Percentiles rank a stretch among this genome's conserved stretches.
phyloP scores from a whole-genome alignment of 306 rosid species.

The Quercus ilex region DNA sequence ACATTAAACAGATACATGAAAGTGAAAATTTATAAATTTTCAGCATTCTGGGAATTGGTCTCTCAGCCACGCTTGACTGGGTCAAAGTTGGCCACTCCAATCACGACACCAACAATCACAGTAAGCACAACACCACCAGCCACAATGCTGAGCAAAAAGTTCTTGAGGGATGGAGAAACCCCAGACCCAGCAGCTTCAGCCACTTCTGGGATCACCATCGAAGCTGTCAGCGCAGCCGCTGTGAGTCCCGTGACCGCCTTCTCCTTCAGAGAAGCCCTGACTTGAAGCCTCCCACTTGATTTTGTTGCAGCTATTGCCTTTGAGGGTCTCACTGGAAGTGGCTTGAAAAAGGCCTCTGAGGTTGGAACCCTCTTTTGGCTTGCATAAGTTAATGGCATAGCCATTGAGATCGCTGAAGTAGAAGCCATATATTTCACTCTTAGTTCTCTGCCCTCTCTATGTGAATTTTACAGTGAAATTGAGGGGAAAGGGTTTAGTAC shows the following conservation, averaged over 20 bases:
- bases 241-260: constrained; percentile 71
- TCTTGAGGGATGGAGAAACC: constrained; percentile 79
- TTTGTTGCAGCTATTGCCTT: constrained; percentile 35
- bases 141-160: constrained; percentile 89
- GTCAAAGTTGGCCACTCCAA: constrained; percentile 87
- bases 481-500: constrained; percentile 5
- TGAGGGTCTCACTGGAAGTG: constrained; percentile 42
- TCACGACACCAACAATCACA: constrained; percentile 65
- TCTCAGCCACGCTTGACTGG: constrained; percentile 83
- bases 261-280: constrained; percentile 85
- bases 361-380: constrained; percentile 45
- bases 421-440: constrained; percentile 51
- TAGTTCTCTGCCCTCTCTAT: background rate
- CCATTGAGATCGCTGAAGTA: constrained; percentile 74
- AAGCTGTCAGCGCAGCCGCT: constrained; percentile 70
- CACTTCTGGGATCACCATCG: constrained; percentile 77
- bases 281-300: constrained; percentile 40
- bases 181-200: constrained; percentile 83
- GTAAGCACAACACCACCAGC: constrained; percentile 77
- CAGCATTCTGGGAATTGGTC: constrained; percentile 4
- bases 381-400: constrained; percentile 50
- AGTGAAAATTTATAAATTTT: constrained; percentile 18
- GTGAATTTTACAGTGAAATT: background rate
- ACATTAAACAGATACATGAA: constrained; percentile 26
- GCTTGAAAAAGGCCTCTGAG: constrained; percentile 58